These are phyloP conservation scores for Globisporangium splendens DNA, from an alignment of 352 stramenopile species.

Conservation along the genomic window DNA sequence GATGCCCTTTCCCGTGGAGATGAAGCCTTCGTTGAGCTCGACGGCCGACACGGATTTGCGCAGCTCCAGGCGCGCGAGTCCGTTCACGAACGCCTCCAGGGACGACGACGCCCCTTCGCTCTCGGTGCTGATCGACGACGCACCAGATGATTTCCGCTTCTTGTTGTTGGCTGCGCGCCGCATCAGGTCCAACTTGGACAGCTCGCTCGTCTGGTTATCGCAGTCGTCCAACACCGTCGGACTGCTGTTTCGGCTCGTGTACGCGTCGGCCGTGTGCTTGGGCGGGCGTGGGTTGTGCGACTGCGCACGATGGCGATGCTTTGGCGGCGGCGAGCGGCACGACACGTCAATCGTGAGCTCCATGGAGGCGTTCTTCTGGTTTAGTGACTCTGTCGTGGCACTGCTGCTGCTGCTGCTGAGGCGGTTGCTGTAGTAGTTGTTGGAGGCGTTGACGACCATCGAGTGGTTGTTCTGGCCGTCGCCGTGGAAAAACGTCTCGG, in stretches of 20 bases:
- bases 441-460: constrained; percentile 16
- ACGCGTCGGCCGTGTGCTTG: background rate
- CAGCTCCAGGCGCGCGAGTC: constrained; percentile 43
- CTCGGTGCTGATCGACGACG: constrained; percentile 39
- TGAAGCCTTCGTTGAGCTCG: constrained; percentile 75
- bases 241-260: background rate
- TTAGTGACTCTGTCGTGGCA: constrained; percentile 6
- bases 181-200: constrained; percentile 12
- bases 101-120: constrained; percentile 36
- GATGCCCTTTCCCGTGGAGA: constrained; percentile 85
- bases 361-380: constrained; percentile 1
- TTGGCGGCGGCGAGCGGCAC: constrained; percentile 1
- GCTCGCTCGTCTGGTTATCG: constrained; percentile 10
- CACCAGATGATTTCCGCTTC: constrained; percentile 49
- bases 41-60: constrained; percentile 42
- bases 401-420: background rate
- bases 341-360: constrained; percentile 17
- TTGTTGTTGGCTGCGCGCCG: constrained; percentile 17
- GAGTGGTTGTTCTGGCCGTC: constrained; percentile 23
- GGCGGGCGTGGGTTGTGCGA: constrained; percentile 10
- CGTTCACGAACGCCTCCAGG: constrained; percentile 33
- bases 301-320: constrained; percentile 7
- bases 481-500: constrained; percentile 59
- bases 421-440: constrained; percentile 7
- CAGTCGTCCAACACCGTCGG: constrained; percentile 1